Evolutionary conservation across 116 monocot genomes (phyloP), one percentile per base, ranked within the genome.

Genomic region (Cymodocea nodosa): DNA sequence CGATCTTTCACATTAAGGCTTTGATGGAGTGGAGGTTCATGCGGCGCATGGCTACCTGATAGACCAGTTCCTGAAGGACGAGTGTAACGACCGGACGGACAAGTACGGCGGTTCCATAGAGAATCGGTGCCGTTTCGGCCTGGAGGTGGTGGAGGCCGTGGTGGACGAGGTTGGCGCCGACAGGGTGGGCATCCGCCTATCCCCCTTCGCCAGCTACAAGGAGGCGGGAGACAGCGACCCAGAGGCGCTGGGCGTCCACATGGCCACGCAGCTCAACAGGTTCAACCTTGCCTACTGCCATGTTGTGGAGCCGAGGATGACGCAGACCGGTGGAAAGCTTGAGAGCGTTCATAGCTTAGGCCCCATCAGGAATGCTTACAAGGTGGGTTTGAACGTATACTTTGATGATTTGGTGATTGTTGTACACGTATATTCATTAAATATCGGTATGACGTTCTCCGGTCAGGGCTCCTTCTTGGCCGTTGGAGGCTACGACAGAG

Each of bases 1-100:
- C n/a, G n/a, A n/a, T n/a, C n/a, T n/a, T n/a, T n/a, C 30, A 18
- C 20, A 39, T 3, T 8, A 53, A 82, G 82, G 82, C 23, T 82
- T 82, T 52, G 82, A 82, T 54, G 82, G 83, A 23, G 70, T 79
- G 19, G 83, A 83, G 62, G 64, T 83, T 17, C 83, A 83, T 3
- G 79, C 69, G 0, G 79, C 79, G 5, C 59, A 79, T 18, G 79
- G 73, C 17, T 79, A 75, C 62, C 51, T 83, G 10, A 63, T 79
- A 0, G 83, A 83, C 5, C 79, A 83, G 52, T 83, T 83, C 58
- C 69, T 79, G 76, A 83, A 78, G 50, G 82, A 78, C 59, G 50
- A 52, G 37, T 56, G 30, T 37, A 82, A 82, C 35, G 75, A 78
- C 52, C 58, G 83, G 20, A 76, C 65, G 2, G 79, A 83, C 39